Evolutionary conservation across 495 filamentous ascomycete species (phyloP).

Genomic region (Hypoxylon fuscum): DNA sequence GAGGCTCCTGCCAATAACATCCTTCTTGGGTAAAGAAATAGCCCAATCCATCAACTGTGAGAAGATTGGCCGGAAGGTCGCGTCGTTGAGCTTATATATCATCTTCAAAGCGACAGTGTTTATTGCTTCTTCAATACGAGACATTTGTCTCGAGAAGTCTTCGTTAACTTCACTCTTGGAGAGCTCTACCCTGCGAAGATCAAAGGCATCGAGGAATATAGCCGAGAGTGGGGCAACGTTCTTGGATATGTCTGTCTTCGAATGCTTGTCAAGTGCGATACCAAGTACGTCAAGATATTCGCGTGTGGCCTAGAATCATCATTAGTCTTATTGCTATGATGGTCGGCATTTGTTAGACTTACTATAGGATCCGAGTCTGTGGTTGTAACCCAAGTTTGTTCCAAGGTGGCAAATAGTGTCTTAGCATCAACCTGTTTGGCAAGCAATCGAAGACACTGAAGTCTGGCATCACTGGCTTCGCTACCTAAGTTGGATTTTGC

Average conservation of each 20-base stretch:
- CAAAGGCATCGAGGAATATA: slow-evolving; percentile 76
- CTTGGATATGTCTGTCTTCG: slow-evolving; percentile 77
- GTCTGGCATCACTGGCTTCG: slow-evolving; percentile 68
- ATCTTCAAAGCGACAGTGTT: slow-evolving; percentile 80
- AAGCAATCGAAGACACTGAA: slow-evolving; percentile 73
- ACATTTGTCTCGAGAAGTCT: slow-evolving; percentile 56
- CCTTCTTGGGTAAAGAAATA: slow-evolving; percentile 65
- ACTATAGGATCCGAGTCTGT: slow-evolving; percentile 65
- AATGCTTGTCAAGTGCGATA: slow-evolving; percentile 74
- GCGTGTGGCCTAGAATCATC: slow-evolving; percentile 61
- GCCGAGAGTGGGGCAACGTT: slow-evolving; percentile 70
- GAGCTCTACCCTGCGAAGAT: slow-evolving; percentile 67
- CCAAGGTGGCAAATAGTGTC: slow-evolving; percentile 69
- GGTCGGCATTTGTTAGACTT: slow-evolving; percentile 41
- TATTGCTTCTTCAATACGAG: slow-evolving; percentile 69
- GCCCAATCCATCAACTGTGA: slow-evolving; percentile 80
- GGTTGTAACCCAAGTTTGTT: slow-evolving; percentile 74
- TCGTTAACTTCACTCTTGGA: slow-evolving; percentile 49
- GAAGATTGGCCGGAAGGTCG: slow-evolving; percentile 95
- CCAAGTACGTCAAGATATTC: slow-evolving; percentile 74
- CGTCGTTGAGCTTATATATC: slow-evolving; percentile 95
- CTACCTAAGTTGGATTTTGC: slow-evolving; percentile 64
- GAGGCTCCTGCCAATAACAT: slow-evolving; percentile 60
- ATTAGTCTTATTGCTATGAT: slow-evolving; percentile 30
- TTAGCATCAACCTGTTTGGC: slow-evolving; percentile 77